These are phyloP conservation scores for Jackrogersella minutella DNA, from an alignment of 495 filamentous ascomycete genomes.

Conservation along the genomic window DNA sequence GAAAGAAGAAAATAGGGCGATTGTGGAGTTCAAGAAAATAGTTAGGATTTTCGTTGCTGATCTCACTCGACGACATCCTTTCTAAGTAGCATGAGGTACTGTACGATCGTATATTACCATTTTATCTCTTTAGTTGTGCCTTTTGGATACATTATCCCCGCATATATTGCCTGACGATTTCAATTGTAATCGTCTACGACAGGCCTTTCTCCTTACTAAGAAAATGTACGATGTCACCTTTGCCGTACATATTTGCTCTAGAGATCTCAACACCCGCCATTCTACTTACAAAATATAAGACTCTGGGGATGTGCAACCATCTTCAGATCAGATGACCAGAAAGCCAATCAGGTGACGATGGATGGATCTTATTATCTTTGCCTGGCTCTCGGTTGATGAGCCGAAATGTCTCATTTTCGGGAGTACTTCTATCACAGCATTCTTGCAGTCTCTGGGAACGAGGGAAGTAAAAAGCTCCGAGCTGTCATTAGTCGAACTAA, in stretches of 20 bases:
- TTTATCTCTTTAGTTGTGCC: constrained; percentile 2
- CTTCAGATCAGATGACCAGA: background rate
- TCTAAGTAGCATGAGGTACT: constrained; percentile 1
- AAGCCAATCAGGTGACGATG: background rate
- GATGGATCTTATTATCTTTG: background rate
- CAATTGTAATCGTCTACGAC: background rate
- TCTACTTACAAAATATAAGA: background rate
- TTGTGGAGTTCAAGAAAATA: constrained; percentile 19
- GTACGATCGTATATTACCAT: constrained; percentile 15
- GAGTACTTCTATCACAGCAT: constrained; percentile 5
- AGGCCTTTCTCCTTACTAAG: background rate
- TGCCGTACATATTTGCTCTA: constrained; percentile 6
- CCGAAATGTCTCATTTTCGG: constrained; percentile 24
- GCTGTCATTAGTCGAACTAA: background rate
- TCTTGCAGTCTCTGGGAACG: background rate
- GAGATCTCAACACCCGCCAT: background rate
- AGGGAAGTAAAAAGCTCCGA: constrained; percentile 3
- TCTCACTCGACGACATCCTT: constrained; percentile 1
- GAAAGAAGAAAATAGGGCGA: constrained; percentile 10
- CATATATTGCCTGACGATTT: background rate
- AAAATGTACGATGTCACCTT: constrained; percentile 12
- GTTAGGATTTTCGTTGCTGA: constrained; percentile 10
- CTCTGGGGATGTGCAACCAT: background rate
- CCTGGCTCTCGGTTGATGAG: constrained; percentile 11
- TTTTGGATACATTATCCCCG: background rate